Percentiles rank a stretch among this genome's conserved stretches.
Conservation (phyloP, 345 rosid genomes). For the Pistacia vera region DNA sequence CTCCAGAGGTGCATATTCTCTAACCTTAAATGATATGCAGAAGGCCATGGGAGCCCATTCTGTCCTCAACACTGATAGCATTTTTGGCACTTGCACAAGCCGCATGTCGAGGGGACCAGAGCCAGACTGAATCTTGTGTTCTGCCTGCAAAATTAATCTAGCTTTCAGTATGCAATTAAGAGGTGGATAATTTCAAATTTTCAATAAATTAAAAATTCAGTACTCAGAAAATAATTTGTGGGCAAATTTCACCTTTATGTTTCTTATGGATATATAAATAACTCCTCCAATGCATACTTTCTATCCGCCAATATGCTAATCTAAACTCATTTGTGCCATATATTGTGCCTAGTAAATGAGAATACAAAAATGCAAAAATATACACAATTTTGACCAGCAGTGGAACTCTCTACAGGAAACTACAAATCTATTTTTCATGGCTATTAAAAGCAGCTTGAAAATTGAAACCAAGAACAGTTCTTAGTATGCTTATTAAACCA, state of each 20-base stretch:
- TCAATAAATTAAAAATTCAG: neutral
- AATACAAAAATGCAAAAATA: neutral
- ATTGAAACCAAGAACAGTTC: neutral
- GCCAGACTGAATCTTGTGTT: conserved; percentile 93
- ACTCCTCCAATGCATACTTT: neutral
- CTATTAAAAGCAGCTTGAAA: neutral
- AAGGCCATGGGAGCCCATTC: conserved; percentile 88
- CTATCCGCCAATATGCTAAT: neutral
- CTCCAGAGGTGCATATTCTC: conserved; percentile 11
- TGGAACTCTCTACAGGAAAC: neutral
- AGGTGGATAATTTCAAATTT: neutral
- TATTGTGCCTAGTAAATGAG: neutral
- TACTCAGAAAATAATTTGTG: neutral
- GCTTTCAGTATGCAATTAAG: conserved; percentile 1
- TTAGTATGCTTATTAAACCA: conserved; percentile 5
- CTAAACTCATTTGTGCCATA: neutral
- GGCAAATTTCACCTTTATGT: neutral
- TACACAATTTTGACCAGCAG: neutral
- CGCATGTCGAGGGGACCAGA: conserved; percentile 92
- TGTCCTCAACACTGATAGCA: conserved; percentile 72
- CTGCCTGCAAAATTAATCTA: conserved; percentile 51
- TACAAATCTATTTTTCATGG: conserved; percentile 4
- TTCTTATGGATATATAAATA: neutral
- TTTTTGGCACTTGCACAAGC: conserved; percentile 88
- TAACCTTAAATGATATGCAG: conserved; percentile 92